Evolutionary conservation across 371 early-diverging fungal species (phyloP), one percentile per base, ranked within the genome.

Genomic region (Rhizopus delemar): DNA sequence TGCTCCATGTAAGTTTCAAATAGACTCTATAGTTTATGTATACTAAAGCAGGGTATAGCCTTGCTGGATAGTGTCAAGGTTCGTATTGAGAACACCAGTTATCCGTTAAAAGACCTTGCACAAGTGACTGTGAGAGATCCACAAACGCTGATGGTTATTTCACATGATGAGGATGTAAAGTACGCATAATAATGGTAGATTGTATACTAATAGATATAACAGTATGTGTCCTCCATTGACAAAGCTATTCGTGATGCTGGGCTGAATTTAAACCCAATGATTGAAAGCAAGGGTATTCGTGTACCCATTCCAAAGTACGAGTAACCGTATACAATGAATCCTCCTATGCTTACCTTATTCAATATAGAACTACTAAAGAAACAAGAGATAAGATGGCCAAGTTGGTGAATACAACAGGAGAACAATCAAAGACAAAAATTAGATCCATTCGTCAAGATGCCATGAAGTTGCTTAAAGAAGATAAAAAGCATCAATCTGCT

Each of bases 61-160:
- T 65, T 93, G 16, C 74, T 95, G 66, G 93, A 93, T 63, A 70
- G 75, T 9, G 86, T 95, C 7, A 71, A 69, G 45, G 90, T 95
- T 38, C 73, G 77, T 45, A 76, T 87, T 48, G 84, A 87, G 31
- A 70, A 76, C 35, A 71, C 74, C 12, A 78, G 78, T 28, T 83
- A 83, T 33, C 70, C 85, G 2, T 69, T 95, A 15, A 69, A 83
- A 4, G 84, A 90, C 49, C 63, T 95, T 9, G 93, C 94, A 1
- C 91, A 91, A 68, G 84, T 96, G 5, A 80, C 86, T 15, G 83
- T 93, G 53, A 91, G 94, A 71, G 95, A 96, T 60, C 89, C 93
- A 16, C 91, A 93, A 59, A 92, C 89, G 13, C 75, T 96, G 58
- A 66, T 93, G 59, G 92, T 95, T 12, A 78, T 87, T 28, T 81